These are phyloP conservation scores for Aspergillus japonicus DNA, from an alignment of 2,329 filamentous ascomycete genomes.

Conservation along the genomic window DNA sequence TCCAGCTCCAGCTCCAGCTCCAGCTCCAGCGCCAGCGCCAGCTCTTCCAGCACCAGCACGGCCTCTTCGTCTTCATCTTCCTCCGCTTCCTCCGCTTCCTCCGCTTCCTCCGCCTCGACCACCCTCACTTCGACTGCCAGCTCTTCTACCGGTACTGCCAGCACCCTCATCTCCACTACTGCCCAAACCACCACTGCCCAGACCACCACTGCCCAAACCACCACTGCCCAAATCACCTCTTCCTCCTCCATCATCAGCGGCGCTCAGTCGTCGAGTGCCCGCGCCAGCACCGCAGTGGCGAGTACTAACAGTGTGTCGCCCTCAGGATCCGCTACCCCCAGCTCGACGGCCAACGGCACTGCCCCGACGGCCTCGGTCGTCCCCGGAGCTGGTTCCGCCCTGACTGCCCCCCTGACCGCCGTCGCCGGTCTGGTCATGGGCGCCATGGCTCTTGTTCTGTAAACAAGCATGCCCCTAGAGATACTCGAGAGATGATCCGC, in stretches of 20 bases:
- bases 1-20: constrained; percentile 10
- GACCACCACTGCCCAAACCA: too few relatives aligned
- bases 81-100: constrained; percentile 12
- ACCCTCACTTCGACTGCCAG: constrained; percentile 6
- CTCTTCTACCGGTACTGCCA: constrained; percentile 10
- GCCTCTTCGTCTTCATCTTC: constrained; percentile 8
- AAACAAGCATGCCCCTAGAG: background rate
- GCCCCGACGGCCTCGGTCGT: background rate
- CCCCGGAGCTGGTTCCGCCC: constrained; percentile 12
- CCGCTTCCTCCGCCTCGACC: constrained; percentile 13
- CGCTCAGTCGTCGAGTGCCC: background rate
- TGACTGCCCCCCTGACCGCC: constrained; percentile 15
- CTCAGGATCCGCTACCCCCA: background rate
- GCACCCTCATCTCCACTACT: background rate
- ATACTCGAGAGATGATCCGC: too few relatives aligned
- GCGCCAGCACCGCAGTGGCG: constrained; percentile 10
- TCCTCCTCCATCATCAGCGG: background rate
- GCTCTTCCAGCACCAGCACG: constrained; percentile 12
- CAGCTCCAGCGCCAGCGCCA: constrained; percentile 12
- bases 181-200: constrained; percentile 6
- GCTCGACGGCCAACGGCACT: constrained; percentile 9
- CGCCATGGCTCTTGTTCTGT: constrained; percentile 18
- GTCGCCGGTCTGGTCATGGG: constrained; percentile 23
- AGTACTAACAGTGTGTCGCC: constrained; percentile 13
- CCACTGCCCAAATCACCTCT: background rate